phyloP scores from a whole-genome alignment of 2,329 filamentous ascomycete genomes.

The Hypoxylon sp. region DNA sequence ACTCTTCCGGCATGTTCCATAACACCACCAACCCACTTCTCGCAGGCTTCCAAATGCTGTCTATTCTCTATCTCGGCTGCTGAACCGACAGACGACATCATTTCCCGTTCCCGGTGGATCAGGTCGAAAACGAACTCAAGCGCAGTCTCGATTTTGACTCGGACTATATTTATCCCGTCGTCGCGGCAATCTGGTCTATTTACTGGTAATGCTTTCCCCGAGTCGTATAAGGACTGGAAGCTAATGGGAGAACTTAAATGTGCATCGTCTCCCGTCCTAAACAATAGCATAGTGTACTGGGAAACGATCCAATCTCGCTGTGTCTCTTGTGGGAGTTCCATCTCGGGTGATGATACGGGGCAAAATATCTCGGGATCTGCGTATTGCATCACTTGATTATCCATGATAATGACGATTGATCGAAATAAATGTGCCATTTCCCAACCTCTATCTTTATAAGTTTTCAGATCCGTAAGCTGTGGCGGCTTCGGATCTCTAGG shows the following conservation, averaged over 20 bases:
- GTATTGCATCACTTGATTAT: slow-evolving; percentile 23
- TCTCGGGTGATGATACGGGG: background rate
- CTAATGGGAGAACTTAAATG: slow-evolving; percentile 30
- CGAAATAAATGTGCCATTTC: slow-evolving; percentile 33
- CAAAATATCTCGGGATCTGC: slow-evolving; percentile 13
- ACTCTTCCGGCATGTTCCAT: slow-evolving; percentile 23
- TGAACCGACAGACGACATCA: slow-evolving; percentile 6
- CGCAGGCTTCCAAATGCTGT: slow-evolving; percentile 18
- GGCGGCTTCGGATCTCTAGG: background rate
- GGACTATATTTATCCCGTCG: slow-evolving; percentile 9
- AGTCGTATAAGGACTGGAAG: slow-evolving; percentile 32
- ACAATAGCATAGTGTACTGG: slow-evolving; percentile 22
- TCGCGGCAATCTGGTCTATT: slow-evolving; percentile 24
- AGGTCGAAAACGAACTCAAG: slow-evolving; percentile 21
- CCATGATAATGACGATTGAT: slow-evolving; percentile 27
- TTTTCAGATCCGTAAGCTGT: background rate
- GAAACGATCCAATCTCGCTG: slow-evolving; percentile 12
- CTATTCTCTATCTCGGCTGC: slow-evolving; percentile 20
- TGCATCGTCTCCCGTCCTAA: slow-evolving; percentile 32
- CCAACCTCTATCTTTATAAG: slow-evolving; percentile 6
- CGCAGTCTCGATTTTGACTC: slow-evolving; percentile 21
- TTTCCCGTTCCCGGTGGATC: slow-evolving; percentile 16
- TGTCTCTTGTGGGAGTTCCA: background rate
- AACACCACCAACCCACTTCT: slow-evolving; percentile 23
- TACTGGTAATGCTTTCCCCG: slow-evolving; percentile 25